Conservation (phyloP, 2,329 filamentous ascomycete genomes). For the Fusarium sp. region DNA sequence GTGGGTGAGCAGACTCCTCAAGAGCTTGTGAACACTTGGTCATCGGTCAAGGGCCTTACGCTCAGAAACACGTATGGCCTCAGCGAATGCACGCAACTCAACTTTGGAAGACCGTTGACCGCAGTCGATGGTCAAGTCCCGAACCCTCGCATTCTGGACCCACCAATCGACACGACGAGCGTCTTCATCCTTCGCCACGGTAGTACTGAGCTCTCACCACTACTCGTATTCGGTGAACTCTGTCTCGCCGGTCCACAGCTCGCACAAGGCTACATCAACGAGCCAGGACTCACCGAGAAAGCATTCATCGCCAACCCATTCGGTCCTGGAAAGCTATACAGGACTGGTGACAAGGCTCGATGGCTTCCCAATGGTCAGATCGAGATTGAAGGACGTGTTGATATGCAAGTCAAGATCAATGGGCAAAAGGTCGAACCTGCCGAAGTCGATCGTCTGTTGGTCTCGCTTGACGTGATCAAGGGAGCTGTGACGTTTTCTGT, state of each 20-base stretch:
- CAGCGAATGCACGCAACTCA: conserved; percentile 37
- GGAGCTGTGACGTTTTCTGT: conserved; percentile 7
- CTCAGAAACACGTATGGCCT: conserved; percentile 30
- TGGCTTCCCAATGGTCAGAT: conserved; percentile 21
- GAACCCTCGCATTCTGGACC: conserved; percentile 4
- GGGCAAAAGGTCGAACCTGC: conserved; percentile 33
- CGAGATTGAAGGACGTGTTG: conserved; percentile 36
- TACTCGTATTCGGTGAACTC: conserved; percentile 26
- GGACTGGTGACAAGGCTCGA: conserved; percentile 37
- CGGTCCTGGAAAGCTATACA: conserved; percentile 23
- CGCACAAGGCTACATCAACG: conserved; percentile 28
- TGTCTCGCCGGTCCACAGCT: conserved; percentile 35
- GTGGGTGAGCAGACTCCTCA: conserved; percentile 28
- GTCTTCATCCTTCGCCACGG: conserved; percentile 14
- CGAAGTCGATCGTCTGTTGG: conserved; percentile 8
- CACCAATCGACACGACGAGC: conserved; percentile 11
- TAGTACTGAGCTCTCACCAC: conserved; percentile 6
- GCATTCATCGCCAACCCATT: conserved; percentile 25
- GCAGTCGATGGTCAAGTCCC: neutral
- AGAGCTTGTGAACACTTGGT: conserved; percentile 20
- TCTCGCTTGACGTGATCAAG: neutral
- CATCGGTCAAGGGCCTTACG: neutral
- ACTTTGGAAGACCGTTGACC: neutral
- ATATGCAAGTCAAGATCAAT: conserved; percentile 42
- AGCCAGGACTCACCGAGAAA: conserved; percentile 10